Base-by-base conservation (phyloP, 2,329 filamentous ascomycete species). In the Tolypocladium endophyticum region DNA sequence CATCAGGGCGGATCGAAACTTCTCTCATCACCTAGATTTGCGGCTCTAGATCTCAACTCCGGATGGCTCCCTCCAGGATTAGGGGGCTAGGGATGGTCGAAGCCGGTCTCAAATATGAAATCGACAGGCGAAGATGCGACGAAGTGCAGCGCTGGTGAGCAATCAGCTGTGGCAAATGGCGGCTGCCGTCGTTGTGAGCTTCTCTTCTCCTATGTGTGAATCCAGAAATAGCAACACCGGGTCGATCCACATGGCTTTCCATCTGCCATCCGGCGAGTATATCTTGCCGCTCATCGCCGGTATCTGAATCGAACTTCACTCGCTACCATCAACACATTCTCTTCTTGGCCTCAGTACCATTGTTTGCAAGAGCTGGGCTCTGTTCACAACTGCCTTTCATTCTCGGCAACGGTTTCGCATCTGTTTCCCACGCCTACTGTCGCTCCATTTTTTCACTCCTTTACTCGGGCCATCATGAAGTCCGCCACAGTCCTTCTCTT, bases 311-410 rank as follows among this genome's bases (percentile, higher is more conserved):
- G 47, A 33, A 53, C 16, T 9, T 53, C 28, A 11, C n/a, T 53
- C 43, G 43, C 52, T 59, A 59, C 63, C 59, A 59, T 47, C 59
- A 54, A 59, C 35, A 50, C 43, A 38, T 58, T 60, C 60, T 63
- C 58, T 61, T 58, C 63, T n/a, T 33, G n/a, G 14, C 30, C 52
- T n/a, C 12, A 25, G 11, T 47, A 28, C 53, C 36, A 33, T 59
- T 43, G 33, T 59, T 64, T 56, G 16, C 62, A 66, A 62, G 66
- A 68, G 69, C 69, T 71, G 69, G 63, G 68, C 69, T 71, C 69
- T 70, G 25, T 30, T 53, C 55, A 16, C n/a, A 50, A 36, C 25
- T 35, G 39, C 36, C 57, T 55, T 64, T 62, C 52, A 53, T 60
- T 57, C 58, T 43, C 58, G 25, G n/a, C 20, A 45, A 45, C 20